These are phyloP conservation scores for Talaromyces verruculosus DNA, from an alignment of 2,329 filamentous ascomycete genomes.

Conservation along the genomic window DNA sequence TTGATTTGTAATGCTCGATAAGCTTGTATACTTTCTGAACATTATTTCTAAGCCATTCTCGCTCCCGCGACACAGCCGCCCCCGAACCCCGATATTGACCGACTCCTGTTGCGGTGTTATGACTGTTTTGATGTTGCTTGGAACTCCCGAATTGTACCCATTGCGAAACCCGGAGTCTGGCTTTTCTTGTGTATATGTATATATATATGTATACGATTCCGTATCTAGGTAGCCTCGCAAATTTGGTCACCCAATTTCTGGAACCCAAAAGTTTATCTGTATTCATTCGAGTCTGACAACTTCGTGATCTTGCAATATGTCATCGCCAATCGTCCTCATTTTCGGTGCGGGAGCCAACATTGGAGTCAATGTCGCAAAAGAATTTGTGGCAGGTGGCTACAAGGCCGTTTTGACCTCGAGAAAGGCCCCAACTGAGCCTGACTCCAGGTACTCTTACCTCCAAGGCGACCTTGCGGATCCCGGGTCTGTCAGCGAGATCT, in stretches of 20 bases:
- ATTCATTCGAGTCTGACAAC: neutral
- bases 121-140: neutral
- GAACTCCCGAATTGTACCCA: neutral
- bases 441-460: neutral
- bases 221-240: neutral
- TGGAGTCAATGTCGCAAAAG: neutral
- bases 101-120: neutral
- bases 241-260: neutral
- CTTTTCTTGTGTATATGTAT: neutral
- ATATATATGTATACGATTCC: neutral
- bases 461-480: neutral
- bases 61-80: neutral
- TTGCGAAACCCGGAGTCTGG: neutral
- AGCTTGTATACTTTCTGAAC: neutral
- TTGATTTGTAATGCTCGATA: neutral
- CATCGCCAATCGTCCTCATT: constrained; percentile 6
- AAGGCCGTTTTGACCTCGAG: neutral
- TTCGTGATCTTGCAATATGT: neutral
- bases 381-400: neutral
- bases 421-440: neutral
- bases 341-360: constrained; percentile 1
- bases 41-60: neutral
- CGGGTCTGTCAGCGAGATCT: neutral
- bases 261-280: neutral
- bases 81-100: constrained; percentile 1